phyloP scores from a whole-genome alignment of 768 basidiomycete species.

The Brasilioporus rufonigricans region DNA sequence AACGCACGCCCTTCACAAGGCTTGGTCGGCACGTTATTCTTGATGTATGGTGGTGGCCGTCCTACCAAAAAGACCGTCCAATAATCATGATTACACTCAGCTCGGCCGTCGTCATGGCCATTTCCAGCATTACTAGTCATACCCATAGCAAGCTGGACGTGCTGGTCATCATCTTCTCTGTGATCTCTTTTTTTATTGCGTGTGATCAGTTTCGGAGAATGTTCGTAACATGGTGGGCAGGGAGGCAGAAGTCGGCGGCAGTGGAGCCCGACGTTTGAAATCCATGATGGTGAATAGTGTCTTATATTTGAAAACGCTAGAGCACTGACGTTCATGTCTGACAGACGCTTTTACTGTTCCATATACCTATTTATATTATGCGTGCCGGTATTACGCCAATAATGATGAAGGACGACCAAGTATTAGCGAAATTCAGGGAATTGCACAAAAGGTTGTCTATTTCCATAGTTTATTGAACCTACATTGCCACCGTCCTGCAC shows the following conservation, averaged over 20 bases:
- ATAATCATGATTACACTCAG: slow-evolving; percentile 3
- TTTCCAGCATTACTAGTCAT: slow-evolving; percentile 3
- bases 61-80: background rate
- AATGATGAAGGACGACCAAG: background rate
- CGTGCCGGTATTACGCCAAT: background rate
- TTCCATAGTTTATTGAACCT: background rate
- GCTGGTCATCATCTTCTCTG: slow-evolving; percentile 14
- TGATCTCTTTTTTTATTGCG: slow-evolving; percentile 14
- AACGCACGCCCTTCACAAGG: slow-evolving; percentile 8
- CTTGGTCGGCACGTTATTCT: slow-evolving; percentile 20
- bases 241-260: slow-evolving; percentile 9
- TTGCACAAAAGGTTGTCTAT: background rate
- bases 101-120: slow-evolving; percentile 18
- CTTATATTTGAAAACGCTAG: too few species aligned
- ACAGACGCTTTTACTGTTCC: background rate
- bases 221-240: slow-evolving; percentile 14
- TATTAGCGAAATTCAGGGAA: too few species aligned
- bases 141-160: slow-evolving; percentile 17
- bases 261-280: slow-evolving; percentile 7
- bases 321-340: background rate
- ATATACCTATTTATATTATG: background rate
- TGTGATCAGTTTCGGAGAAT: slow-evolving; percentile 24
- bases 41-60: slow-evolving; percentile 10
- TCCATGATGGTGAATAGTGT: background rate
- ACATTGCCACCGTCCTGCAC: background rate